Evolutionary conservation across 2,329 filamentous ascomycete genomes (phyloP), one percentile per base, ranked within the genome.

Genomic region (Cordyceps tenuipes): DNA sequence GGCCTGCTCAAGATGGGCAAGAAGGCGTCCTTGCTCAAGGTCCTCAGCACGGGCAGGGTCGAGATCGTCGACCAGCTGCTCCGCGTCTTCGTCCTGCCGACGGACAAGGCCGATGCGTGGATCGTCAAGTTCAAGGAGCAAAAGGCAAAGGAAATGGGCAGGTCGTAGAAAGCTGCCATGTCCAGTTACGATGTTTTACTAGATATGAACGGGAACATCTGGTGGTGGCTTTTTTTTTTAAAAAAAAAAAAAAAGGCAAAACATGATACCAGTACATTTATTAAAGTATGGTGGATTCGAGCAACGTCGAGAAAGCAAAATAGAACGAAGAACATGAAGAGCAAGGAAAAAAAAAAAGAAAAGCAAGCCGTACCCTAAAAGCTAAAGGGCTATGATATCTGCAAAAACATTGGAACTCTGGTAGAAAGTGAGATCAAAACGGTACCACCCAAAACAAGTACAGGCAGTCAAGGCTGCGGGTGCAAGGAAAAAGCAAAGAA

Each of bases 1-100:
- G 91, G 92, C 0, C 72, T 99, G 67, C 84, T 96, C 68, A 97
- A 96, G 76, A 86, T 92, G 23, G 93, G 94, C 52, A 92, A 90
- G 81, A 94, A 93, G 70, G 80, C 94, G 64, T 78, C 84, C 21
- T 72, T 97, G 66, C 73, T 91, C 55, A 89, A 91, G 76, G 82
- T 93, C 34, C 73, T 97, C 63, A 79, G 79, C 9, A 84, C 83
- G 9, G 91, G 89, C 7, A 91, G 88, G 68, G 84, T 95, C 7
- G 92, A 96, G 75, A 81, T 99, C 10, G 85, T 96, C 51, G 93
- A 99, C 73, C 88, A 90, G 34, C 75, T 97, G 63, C 83, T 97
- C 26, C 85, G 79, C 69, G 84, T 99, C 34, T 91, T 90, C 69
- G 84, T 97, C 1, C 80, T 99, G 64, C 93, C 93, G 0, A 87